phyloP scores from a whole-genome alignment of 768 basidiomycete genomes.

The Leucogyrophana mollusca region DNA sequence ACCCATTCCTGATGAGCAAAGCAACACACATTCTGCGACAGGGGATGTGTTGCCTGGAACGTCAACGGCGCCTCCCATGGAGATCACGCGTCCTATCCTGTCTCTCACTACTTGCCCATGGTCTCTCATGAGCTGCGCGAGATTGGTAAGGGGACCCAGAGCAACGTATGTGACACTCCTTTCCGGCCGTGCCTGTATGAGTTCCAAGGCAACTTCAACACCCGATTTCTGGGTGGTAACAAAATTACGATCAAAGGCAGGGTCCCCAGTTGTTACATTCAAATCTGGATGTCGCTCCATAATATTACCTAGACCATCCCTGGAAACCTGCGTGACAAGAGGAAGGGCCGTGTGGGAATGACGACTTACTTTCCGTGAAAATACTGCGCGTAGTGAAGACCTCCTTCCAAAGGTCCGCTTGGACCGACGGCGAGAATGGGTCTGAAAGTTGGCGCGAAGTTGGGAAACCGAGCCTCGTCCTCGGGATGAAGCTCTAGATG shows the following conservation, averaged over 20 bases:
- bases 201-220: slow-evolving; percentile 51
- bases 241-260: slow-evolving; percentile 43
- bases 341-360: background rate
- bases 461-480: slow-evolving; percentile 57
- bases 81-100: slow-evolving; percentile 71
- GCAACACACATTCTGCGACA: slow-evolving; percentile 74
- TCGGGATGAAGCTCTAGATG: slow-evolving; percentile 58
- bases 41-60: slow-evolving; percentile 87
- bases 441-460: slow-evolving; percentile 48
- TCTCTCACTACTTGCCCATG: slow-evolving; percentile 52
- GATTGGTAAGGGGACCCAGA: slow-evolving; percentile 77
- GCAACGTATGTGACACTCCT: slow-evolving; percentile 68
- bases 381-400: slow-evolving; percentile 73
- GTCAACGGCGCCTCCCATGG: slow-evolving; percentile 94
- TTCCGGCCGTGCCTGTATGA: slow-evolving; percentile 50
- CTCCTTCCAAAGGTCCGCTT: slow-evolving; percentile 66
- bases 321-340: slow-evolving; percentile 23
- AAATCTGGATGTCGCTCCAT: slow-evolving; percentile 65
- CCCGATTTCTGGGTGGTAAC: slow-evolving; percentile 44
- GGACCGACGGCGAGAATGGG: slow-evolving; percentile 68
- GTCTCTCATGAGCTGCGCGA: slow-evolving; percentile 62
- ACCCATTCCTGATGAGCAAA: background rate
- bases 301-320: slow-evolving; percentile 71
- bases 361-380: slow-evolving; percentile 73
- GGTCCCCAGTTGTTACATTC: slow-evolving; percentile 23